These are phyloP conservation scores for Arabis hirsuta DNA, from an alignment of 345 rosid species.

Conservation along the genomic window DNA sequence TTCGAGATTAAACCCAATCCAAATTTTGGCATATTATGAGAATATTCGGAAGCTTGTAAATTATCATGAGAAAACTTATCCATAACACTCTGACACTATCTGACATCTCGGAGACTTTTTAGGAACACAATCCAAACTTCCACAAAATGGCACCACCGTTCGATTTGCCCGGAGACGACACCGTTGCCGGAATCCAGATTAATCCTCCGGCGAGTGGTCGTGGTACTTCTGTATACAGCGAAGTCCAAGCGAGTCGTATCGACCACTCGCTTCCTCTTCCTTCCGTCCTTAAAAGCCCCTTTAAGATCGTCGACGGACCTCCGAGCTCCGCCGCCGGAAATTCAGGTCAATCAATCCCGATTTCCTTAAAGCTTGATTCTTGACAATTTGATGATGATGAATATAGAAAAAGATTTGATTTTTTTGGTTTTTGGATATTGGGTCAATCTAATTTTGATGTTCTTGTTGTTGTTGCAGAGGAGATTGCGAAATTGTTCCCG, in stretches of 20 bases:
- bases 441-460: not conserved
- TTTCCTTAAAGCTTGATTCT: not conserved
- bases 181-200: conserved; percentile 38
- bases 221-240: conserved; percentile 71
- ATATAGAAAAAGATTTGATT: no score
- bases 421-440: not conserved
- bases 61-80: conserved; percentile 26
- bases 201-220: conserved; percentile 46
- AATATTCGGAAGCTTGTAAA: conserved; percentile 31
- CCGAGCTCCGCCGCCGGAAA: conserved; percentile 90
- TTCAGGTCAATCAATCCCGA: conserved; percentile 55
- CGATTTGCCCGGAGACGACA: conserved; percentile 34
- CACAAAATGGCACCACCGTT: conserved; percentile 25
- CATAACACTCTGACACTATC: conserved; percentile 30
- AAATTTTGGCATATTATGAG: conserved; percentile 22
- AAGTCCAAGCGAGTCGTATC: conserved; percentile 81
- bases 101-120: conserved; percentile 22
- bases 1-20: not conserved
- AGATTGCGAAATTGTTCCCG: conserved; percentile 85
- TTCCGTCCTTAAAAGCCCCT: conserved; percentile 68
- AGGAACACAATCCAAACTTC: conserved; percentile 12
- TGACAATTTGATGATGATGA: not conserved
- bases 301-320: conserved; percentile 79
- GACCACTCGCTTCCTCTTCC: conserved; percentile 82
- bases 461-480: conserved; percentile 51